These are phyloP conservation scores for Oryza officinalis DNA, from an alignment of 176 grass and related monocot genomes.

Conservation along the genomic window DNA sequence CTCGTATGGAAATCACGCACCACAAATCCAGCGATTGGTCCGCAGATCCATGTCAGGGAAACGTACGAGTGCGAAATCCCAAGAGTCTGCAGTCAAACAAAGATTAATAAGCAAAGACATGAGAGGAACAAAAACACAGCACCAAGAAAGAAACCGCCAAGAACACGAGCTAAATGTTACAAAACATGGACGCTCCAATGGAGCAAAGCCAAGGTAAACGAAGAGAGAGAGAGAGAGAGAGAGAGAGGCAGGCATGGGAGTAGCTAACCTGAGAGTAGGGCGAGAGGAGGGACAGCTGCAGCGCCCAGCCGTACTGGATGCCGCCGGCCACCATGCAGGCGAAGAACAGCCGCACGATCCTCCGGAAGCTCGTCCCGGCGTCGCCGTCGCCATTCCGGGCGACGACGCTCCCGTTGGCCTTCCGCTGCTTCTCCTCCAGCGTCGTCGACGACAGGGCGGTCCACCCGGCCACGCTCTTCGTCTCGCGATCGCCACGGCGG, in stretches of 20 bases:
- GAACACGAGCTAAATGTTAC: background rate
- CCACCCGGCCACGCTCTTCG: background rate
- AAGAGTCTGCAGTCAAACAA: slow-evolving; percentile 44
- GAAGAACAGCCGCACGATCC: slow-evolving; percentile 51
- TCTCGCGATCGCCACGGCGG: slow-evolving; percentile 14
- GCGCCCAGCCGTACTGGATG: slow-evolving; percentile 95
- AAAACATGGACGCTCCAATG: background rate
- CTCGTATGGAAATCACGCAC: slow-evolving; percentile 19
- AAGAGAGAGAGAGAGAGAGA: too few relatives aligned
- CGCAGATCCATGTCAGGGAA: slow-evolving; percentile 86
- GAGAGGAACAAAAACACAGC: background rate
- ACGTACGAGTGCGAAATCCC: slow-evolving; percentile 65
- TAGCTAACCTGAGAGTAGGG: slow-evolving; percentile 49
- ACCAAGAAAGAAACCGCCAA: background rate
- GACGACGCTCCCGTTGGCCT: slow-evolving; percentile 1
- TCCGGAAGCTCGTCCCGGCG: background rate
- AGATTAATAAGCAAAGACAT: background rate
- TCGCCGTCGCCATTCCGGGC: background rate
- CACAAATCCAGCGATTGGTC: slow-evolving; percentile 62
- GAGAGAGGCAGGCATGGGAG: too few relatives aligned
- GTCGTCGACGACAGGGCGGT: background rate
- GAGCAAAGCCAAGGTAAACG: too few relatives aligned
- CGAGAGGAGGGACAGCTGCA: slow-evolving; percentile 76
- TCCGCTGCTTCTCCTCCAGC: slow-evolving; percentile 12
- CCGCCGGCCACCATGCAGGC: slow-evolving; percentile 81